phyloP scores from a whole-genome alignment of 169 alveolate species.

The Plasmodium inui region DNA sequence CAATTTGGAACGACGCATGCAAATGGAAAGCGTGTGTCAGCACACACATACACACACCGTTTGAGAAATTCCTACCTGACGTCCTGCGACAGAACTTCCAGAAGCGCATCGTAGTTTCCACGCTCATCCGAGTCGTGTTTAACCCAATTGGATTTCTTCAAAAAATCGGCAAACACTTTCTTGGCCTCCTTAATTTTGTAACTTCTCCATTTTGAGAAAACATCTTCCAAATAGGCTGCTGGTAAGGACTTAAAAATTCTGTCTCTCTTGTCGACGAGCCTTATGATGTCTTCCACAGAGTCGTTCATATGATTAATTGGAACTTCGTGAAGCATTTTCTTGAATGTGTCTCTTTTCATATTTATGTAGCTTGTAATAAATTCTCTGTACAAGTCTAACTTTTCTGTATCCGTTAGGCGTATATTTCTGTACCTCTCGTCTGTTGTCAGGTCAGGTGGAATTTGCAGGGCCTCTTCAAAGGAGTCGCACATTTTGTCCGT shows the following conservation, averaged over 20 bases:
- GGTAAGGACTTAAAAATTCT: constrained; percentile 9
- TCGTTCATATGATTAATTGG: constrained; percentile 31
- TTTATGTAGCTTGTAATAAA: constrained; percentile 41
- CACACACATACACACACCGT: neutral
- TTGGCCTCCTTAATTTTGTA: constrained; percentile 51
- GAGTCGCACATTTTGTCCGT: neutral
- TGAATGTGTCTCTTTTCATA: constrained; percentile 11
- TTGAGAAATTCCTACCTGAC: constrained; percentile 6
- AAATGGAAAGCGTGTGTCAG: neutral
- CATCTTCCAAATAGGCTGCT: neutral
- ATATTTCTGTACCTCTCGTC: constrained; percentile 29
- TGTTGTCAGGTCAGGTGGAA: constrained; percentile 9
- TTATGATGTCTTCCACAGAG: constrained; percentile 14
- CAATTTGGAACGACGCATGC: neutral
- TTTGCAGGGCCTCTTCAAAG: constrained; percentile 10
- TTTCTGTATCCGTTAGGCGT: constrained; percentile 10
- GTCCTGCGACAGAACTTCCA: constrained; percentile 10
- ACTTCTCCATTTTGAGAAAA: constrained; percentile 16
- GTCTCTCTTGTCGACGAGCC: constrained; percentile 17
- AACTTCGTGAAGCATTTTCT: constrained; percentile 10
- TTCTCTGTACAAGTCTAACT: constrained; percentile 23
- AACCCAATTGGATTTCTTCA: constrained; percentile 35
- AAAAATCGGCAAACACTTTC: constrained; percentile 18
- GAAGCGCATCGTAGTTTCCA: neutral
- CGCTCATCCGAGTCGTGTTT: constrained; percentile 28